Evolutionary conservation across 2,329 filamentous ascomycete species (phyloP).

Genomic region (Orbilia oligospora): DNA sequence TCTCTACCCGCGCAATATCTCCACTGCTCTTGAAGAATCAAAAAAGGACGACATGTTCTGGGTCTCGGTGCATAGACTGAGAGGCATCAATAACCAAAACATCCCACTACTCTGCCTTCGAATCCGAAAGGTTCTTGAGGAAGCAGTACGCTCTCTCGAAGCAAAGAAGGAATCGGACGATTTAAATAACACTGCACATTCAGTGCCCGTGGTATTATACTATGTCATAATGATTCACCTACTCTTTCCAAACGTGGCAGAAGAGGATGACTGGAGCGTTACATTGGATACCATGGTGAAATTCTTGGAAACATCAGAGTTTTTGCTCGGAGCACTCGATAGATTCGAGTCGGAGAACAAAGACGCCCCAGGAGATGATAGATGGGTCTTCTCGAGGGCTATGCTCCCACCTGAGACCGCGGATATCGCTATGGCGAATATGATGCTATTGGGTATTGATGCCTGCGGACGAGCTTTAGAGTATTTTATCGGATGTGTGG

Average conservation of each 20-base stretch:
- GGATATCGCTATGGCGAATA: conserved; percentile 60
- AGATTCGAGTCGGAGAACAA: conserved; percentile 44
- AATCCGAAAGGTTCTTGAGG: conserved; percentile 55
- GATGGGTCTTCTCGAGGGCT: conserved; percentile 53
- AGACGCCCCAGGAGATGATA: conserved; percentile 32
- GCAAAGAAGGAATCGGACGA: conserved; percentile 24
- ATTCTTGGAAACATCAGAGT: conserved; percentile 47
- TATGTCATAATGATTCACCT: conserved; percentile 60
- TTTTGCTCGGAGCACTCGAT: conserved; percentile 29
- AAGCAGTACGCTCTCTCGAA: conserved; percentile 52
- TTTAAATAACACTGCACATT: conserved; percentile 15
- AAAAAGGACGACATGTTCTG: conserved; percentile 56
- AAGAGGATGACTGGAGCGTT: conserved; percentile 48
- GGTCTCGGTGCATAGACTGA: conserved; percentile 54
- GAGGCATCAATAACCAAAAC: conserved; percentile 57
- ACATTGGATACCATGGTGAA: conserved; percentile 57
- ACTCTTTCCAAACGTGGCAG: conserved; percentile 55
- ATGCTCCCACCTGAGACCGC: conserved; percentile 50
- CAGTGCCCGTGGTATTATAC: conserved; percentile 53
- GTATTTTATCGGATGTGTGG: conserved; percentile 52
- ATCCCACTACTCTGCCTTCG: conserved; percentile 54
- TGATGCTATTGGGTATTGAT: conserved; percentile 60
- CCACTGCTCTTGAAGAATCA: conserved; percentile 32
- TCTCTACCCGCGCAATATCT: conserved; percentile 50
- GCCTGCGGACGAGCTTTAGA: conserved; percentile 58